Evolutionary conservation across 805 yeast species (phyloP).

Genomic region (Maudiozyma pseudohumilis): DNA sequence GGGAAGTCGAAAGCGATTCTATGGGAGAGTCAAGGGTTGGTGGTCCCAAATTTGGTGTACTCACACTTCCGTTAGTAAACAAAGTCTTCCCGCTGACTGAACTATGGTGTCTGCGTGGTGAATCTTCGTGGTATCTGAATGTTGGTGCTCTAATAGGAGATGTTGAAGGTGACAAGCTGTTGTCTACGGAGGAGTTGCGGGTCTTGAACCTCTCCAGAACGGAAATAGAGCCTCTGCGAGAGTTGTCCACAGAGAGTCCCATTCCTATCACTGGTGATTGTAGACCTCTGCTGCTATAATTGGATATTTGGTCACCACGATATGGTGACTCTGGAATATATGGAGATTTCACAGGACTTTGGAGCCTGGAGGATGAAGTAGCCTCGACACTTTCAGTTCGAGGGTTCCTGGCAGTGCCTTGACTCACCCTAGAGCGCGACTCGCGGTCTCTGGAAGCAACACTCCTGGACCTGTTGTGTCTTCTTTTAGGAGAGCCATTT

Average conservation of each 20-base stretch:
- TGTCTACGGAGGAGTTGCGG: background rate
- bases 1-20: background rate
- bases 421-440: conserved; percentile 4
- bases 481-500: conserved; percentile 12
- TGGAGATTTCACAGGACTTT: background rate
- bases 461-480: conserved; percentile 4
- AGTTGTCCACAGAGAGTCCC: conserved; percentile 1
- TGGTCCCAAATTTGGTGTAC: conserved; percentile 7
- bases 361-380: background rate
- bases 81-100: background rate
- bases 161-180: conserved; percentile 1
- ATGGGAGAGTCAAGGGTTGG: conserved; percentile 1
- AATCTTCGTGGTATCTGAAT: background rate
- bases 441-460: conserved; percentile 2
- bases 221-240: conserved; percentile 1
- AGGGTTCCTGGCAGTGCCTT: conserved; percentile 3
- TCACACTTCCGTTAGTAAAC: background rate
- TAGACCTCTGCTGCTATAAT: too few relatives aligned
- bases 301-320: background rate
- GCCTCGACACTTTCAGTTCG: too few relatives aligned
- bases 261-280: conserved; percentile 8
- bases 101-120: conserved; percentile 2
- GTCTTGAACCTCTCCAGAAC: background rate
- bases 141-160: conserved; percentile 4
- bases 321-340: background rate